Conservation (phyloP, 306 rosid genomes). For the Sindora glabra region DNA sequence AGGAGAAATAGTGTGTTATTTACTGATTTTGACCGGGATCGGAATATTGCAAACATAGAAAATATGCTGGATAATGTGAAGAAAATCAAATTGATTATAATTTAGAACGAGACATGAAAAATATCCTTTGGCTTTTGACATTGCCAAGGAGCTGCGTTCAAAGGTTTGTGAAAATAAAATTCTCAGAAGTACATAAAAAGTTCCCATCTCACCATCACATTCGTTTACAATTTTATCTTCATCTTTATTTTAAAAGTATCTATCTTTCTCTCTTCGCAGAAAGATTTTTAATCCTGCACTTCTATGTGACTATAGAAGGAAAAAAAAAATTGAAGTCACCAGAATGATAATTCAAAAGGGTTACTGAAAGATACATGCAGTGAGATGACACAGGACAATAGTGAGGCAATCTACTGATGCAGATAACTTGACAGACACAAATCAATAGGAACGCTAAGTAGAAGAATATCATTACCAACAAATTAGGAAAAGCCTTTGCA, state of each 20-base stretch:
- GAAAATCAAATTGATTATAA: conserved; percentile 5
- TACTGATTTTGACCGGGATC: neutral
- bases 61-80: neutral
- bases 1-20: neutral
- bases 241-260: neutral
- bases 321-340: too few relatives aligned
- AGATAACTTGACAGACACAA: neutral
- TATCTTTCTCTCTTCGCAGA: too few relatives aligned
- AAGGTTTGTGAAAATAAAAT: neutral
- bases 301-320: too few relatives aligned
- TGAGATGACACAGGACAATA: too few relatives aligned
- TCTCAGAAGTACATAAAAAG: neutral
- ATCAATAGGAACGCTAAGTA: too few relatives aligned
- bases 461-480: neutral
- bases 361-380: too few relatives aligned
- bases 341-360: too few relatives aligned
- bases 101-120: conserved; percentile 63
- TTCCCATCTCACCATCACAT: neutral
- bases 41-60: neutral
- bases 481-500: neutral
- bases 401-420: neutral
- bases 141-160: conserved; percentile 55
- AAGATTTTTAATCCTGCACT: too few relatives aligned
- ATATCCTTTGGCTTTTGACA: conserved; percentile 81
- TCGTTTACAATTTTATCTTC: neutral